A percentile compares a stretch with the other conserved stretches of the same genome.
These are phyloP conservation scores for Pseudonitzschia multistriata DNA, from an alignment of 108 stramenopile species.

Conservation along the genomic window DNA sequence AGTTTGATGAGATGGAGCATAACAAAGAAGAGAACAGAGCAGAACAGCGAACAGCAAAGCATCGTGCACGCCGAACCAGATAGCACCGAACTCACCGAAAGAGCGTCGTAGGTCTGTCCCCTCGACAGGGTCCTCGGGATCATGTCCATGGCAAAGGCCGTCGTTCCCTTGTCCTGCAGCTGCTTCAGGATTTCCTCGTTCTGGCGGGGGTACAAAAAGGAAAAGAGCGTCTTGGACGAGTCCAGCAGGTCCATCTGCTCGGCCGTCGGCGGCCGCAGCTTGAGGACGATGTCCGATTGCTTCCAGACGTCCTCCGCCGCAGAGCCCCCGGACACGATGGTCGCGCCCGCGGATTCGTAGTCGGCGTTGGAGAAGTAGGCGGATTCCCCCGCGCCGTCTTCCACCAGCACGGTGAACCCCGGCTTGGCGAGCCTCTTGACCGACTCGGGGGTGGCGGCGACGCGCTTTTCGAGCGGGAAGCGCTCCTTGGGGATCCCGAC, in stretches of 20 bases:
- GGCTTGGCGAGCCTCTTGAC: conserved; percentile 78
- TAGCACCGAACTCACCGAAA: conserved; percentile 32
- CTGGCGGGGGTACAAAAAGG: conserved; percentile 91
- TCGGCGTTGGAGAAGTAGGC: conserved; percentile 90
- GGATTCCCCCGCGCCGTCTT: conserved; percentile 86
- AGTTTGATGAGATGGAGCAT: too few relatives aligned
- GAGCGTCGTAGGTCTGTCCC: conserved; percentile 97
- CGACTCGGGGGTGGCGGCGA: conserved; percentile 88
- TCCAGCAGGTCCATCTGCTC: conserved; percentile 82
- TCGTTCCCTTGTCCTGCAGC: conserved; percentile 88
- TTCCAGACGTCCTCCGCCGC: conserved; percentile 68
- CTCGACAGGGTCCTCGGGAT: conserved; percentile 93
- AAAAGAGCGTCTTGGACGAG: conserved; percentile 74
- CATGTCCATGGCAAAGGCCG: conserved; percentile 96
- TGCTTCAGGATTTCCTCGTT: conserved; percentile 89
- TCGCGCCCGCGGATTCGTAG: conserved; percentile 94
- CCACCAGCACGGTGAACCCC: conserved; percentile 79
- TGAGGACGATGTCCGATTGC: conserved; percentile 90
- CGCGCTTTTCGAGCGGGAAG: conserved; percentile 86
- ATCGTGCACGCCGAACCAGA: background rate
- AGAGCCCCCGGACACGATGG: conserved; percentile 67
- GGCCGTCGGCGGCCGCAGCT: conserved; percentile 89
- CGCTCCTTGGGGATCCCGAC: conserved; percentile 95
- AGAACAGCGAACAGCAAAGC: too few relatives aligned
- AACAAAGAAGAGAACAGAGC: too few relatives aligned